Conservation (phyloP, 2,329 filamentous ascomycete genomes). For the Septoria linicola region DNA sequence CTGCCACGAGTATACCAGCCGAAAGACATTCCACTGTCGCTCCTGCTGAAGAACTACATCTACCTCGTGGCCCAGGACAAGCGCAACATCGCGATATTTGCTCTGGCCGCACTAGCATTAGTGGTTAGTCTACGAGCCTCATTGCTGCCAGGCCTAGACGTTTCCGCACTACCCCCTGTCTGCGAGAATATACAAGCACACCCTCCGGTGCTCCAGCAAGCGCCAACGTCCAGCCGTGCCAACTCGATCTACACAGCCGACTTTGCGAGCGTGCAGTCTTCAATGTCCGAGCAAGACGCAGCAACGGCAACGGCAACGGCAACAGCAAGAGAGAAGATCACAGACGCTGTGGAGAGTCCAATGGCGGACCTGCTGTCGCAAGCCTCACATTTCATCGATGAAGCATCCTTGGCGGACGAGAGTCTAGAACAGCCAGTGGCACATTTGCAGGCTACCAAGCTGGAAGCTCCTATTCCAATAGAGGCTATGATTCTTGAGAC, state of each 20-base stretch:
- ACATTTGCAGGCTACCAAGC: background rate
- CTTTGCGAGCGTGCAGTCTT: too few relatives aligned
- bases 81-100: slow-evolving; percentile 52
- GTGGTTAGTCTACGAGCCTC: slow-evolving; percentile 22
- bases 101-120: slow-evolving; percentile 39
- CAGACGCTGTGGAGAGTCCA: too few relatives aligned
- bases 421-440: too few relatives aligned
- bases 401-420: too few relatives aligned
- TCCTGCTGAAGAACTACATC: slow-evolving; percentile 55
- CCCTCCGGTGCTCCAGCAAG: background rate
- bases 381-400: too few relatives aligned
- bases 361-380: too few relatives aligned
- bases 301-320: too few relatives aligned
- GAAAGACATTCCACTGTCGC: slow-evolving; percentile 52
- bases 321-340: too few relatives aligned
- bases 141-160: slow-evolving; percentile 3
- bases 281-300: background rate
- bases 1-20: slow-evolving; percentile 35
- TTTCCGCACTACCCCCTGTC: background rate
- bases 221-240: background rate
- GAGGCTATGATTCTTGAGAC: background rate
- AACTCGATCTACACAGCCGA: background rate
- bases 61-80: slow-evolving; percentile 53
- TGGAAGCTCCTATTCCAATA: background rate
- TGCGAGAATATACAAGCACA: slow-evolving; percentile 2